Evolutionary conservation across 2,329 filamentous ascomycete genomes (phyloP), one percentile per base, ranked within the genome.

Genomic region (Fusarium nurragi): DNA sequence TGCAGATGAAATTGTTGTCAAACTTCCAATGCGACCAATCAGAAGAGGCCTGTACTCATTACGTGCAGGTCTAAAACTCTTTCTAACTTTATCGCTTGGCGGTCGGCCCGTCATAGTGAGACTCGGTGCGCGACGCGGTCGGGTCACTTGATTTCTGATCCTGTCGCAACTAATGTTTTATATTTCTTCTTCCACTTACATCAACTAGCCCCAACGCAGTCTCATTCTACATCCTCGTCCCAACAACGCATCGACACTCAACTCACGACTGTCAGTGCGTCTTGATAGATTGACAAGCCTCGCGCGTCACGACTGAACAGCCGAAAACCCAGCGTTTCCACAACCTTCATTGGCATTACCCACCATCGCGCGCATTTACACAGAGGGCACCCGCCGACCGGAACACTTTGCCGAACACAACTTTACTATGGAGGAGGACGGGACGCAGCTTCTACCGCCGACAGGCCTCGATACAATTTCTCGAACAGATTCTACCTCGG

Each of bases 401-500:
- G 34, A 61, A n/a, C 49, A 16, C 9, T 46, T 21, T 43, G 18
- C 19, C 26, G 37, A 46, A 26, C 13, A 57, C 18, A 26, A 22
- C n/a, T 11, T 26, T 37, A 53, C 46, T 16, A 51, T 75, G 68
- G 84, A 84, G 80, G 83, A 84, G 70, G 82, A 84, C 65, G 77
- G 76, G 54, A 65, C 76, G 28, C 78, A 79, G 51, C 67, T 77
- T 44, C 71, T 80, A 40, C 73, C 78, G 37, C 72, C 77, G 34
- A 75, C 78, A 32, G 73, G 75, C 11, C 71, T 80, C 38, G 84
- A 86, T 62, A 77, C 80, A 18, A 80, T 83, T 57, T 83, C 84
- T 26, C 78, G 80, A 65, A 81, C 81, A 21, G 80, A 78, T 67
- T 83, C 83, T 28, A 80, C 80, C 4, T 83, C 84, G 5, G 81